A percentile compares a stretch with the other conserved stretches of the same genome.
Conservation (phyloP, 768 basidiomycete genomes). For the Lentinula sp. region DNA sequence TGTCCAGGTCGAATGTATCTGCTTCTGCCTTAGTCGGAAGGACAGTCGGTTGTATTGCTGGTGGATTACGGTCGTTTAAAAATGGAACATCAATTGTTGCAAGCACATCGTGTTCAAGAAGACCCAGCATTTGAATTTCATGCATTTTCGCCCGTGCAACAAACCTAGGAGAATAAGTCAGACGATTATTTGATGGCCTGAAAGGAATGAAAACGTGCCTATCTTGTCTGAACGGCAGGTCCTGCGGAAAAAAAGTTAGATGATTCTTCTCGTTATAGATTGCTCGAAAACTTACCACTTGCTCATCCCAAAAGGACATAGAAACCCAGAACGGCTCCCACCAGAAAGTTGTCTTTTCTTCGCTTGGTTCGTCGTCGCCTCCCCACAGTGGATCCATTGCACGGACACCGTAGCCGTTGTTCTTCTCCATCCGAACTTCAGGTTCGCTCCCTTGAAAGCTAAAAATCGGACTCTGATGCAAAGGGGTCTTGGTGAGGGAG, state of each 20-base stretch:
- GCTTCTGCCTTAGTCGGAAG: slow-evolving; percentile 45
- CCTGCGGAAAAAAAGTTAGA: slow-evolving; percentile 14
- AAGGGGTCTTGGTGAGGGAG: slow-evolving; percentile 82
- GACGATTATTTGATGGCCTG: background rate
- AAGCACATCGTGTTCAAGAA: slow-evolving; percentile 87
- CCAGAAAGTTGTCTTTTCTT: slow-evolving; percentile 60
- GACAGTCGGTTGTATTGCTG: slow-evolving; percentile 26
- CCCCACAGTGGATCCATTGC: slow-evolving; percentile 74
- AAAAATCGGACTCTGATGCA: slow-evolving; percentile 92
- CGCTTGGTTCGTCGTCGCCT: slow-evolving; percentile 43
- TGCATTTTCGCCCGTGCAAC: slow-evolving; percentile 95
- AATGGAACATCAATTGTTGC: slow-evolving; percentile 86
- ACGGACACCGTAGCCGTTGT: slow-evolving; percentile 38
- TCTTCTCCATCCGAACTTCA: slow-evolving; percentile 37
- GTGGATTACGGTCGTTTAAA: slow-evolving; percentile 39
- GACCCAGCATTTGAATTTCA: slow-evolving; percentile 91
- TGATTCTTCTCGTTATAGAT: background rate
- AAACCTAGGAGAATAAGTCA: slow-evolving; percentile 49
- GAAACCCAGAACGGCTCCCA: slow-evolving; percentile 90
- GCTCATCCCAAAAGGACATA: slow-evolving; percentile 81
- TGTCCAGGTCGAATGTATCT: slow-evolving; percentile 67
- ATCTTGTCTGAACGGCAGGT: slow-evolving; percentile 74
- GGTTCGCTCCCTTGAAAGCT: slow-evolving; percentile 73
- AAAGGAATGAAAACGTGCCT: slow-evolving; percentile 38
- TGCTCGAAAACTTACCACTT: slow-evolving; percentile 37